These are phyloP conservation scores for Mortierella sp. DNA, from an alignment of 371 early-diverging fungal genomes.

Conservation along the genomic window DNA sequence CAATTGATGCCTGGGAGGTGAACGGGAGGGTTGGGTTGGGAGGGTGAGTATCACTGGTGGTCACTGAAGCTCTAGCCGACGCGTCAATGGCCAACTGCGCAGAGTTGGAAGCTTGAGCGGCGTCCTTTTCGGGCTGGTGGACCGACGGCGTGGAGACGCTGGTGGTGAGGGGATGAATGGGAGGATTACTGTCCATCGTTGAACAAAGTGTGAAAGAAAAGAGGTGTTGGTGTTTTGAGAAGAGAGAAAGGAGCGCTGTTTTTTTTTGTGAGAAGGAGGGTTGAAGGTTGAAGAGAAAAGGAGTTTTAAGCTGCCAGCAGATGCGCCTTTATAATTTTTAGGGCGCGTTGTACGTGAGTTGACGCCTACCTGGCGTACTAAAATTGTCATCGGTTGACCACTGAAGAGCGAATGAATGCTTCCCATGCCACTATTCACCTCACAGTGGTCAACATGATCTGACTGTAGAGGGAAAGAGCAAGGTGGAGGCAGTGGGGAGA, in stretches of 20 bases:
- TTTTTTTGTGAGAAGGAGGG: background rate
- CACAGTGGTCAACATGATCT: background rate
- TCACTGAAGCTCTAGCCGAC: background rate
- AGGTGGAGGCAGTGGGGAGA: background rate
- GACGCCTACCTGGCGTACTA: background rate
- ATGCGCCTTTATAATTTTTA: background rate
- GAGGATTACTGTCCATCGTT: background rate
- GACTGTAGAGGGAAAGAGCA: background rate
- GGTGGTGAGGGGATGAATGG: background rate
- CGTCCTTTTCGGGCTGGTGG: background rate
- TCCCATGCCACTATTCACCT: background rate
- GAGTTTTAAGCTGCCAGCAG: background rate
- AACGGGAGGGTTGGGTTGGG: background rate
- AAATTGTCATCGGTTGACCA: background rate
- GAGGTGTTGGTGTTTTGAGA: background rate
- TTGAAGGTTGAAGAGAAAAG: background rate
- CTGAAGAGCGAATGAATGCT: background rate
- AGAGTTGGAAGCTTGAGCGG: background rate
- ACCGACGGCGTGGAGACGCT: background rate
- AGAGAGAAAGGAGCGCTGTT: background rate
- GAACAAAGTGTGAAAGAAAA: background rate
- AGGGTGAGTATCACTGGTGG: background rate
- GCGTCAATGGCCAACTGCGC: constrained; percentile 7
- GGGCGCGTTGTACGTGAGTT: constrained; percentile 1
- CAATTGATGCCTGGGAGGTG: background rate